Evolutionary conservation across 2,329 filamentous ascomycete genomes (phyloP).

Genomic region (Neofusicoccum parvum): DNA sequence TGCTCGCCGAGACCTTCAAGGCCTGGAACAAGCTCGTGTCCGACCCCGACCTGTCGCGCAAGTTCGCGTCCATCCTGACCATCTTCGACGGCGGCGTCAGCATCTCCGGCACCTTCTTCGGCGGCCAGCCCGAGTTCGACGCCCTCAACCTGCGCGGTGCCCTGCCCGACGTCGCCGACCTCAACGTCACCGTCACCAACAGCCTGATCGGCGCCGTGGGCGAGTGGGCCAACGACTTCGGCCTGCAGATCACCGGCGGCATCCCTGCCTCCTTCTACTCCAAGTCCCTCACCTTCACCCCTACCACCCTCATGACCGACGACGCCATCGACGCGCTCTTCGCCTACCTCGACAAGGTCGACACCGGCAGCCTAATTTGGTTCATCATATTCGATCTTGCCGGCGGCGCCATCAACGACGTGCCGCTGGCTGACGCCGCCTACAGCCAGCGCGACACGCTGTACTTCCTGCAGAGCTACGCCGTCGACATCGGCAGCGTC

Average conservation of each 20-base stretch:
- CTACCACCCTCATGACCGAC: constrained; percentile 35
- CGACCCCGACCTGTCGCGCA: constrained; percentile 34
- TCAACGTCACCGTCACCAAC: constrained; percentile 32
- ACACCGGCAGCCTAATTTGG: constrained; percentile 38
- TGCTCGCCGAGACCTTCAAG: constrained; percentile 37
- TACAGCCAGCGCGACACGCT: constrained; percentile 38
- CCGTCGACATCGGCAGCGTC: constrained; percentile 36
- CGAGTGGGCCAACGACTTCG: constrained; percentile 37
- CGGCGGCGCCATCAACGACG: constrained; percentile 37
- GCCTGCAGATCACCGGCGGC: constrained; percentile 33
- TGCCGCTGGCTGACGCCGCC: constrained; percentile 34
- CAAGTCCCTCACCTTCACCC: constrained; percentile 37
- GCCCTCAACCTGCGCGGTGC: constrained; percentile 34
- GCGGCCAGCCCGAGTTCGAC: constrained; percentile 35
- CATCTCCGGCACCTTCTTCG: constrained; percentile 39
- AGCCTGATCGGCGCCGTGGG: constrained; percentile 38
- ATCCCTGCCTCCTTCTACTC: constrained; percentile 38
- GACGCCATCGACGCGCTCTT: constrained; percentile 36
- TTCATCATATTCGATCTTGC: constrained; percentile 40
- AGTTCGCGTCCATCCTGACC: constrained; percentile 38
- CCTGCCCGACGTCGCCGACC: constrained; percentile 27
- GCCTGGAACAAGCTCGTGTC: constrained; percentile 39
- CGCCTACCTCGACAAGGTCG: constrained; percentile 32
- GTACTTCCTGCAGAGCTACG: constrained; percentile 42
- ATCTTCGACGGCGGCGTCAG: constrained; percentile 35